Evolutionary conservation across 108 stramenopile genomes (phyloP).

Genomic region (Skeletonema potamos): DNA sequence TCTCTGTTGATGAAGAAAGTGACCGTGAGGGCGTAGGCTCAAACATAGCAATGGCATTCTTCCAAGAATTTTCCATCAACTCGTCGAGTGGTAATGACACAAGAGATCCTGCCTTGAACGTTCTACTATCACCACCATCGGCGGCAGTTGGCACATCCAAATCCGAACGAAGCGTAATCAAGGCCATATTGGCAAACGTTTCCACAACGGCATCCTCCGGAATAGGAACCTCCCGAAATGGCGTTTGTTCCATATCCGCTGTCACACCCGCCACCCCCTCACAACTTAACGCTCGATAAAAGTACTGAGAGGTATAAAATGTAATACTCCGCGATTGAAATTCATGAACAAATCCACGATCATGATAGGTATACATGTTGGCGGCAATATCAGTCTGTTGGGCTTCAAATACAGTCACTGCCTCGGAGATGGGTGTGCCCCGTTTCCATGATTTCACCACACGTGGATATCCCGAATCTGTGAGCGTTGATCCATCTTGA

Average conservation of each 20-base stretch:
- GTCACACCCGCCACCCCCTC: not conserved
- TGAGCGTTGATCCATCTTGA: conserved; percentile 48
- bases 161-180: conserved; percentile 67
- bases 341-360: conserved; percentile 68
- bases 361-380: conserved; percentile 50
- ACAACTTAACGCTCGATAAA: conserved; percentile 32
- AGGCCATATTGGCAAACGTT: conserved; percentile 49
- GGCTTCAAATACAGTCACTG: conserved; percentile 76
- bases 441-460: conserved; percentile 78
- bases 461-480: conserved; percentile 85
- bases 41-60: conserved; percentile 56
- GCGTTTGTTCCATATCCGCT: conserved; percentile 6
- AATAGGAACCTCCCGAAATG: conserved; percentile 57
- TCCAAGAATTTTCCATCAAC: conserved; percentile 38
- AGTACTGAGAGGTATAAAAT: conserved; percentile 75
- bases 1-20: conserved; percentile 45
- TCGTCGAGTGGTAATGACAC: conserved; percentile 51
- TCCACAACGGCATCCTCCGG: conserved; percentile 63
- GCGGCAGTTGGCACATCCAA: conserved; percentile 58
- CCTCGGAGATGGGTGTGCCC: conserved; percentile 70
- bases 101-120: conserved; percentile 58
- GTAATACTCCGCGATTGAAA: conserved; percentile 57
- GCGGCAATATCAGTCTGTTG: conserved; percentile 74
- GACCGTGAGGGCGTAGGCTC: conserved; percentile 57
- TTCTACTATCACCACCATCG: conserved; percentile 28